These are phyloP conservation scores for Fusarium sp. DNA, from an alignment of 2,329 filamentous ascomycete genomes.

Conservation along the genomic window DNA sequence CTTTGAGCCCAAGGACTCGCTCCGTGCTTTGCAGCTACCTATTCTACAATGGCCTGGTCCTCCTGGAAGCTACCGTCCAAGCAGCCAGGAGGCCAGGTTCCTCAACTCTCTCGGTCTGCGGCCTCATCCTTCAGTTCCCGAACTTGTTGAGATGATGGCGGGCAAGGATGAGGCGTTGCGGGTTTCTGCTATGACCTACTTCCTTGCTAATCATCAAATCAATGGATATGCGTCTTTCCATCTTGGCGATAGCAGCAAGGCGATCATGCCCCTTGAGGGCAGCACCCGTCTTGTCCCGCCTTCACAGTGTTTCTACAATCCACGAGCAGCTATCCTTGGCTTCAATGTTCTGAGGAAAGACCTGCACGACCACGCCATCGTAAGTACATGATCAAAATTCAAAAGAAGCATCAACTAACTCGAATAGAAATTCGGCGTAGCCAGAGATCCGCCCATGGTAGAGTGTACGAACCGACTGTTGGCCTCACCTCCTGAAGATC, in stretches of 20 bases:
- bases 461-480: conserved; percentile 82
- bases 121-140: conserved; percentile 75
- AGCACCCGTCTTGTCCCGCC: conserved; percentile 77
- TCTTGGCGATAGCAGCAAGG: conserved; percentile 64
- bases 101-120: conserved; percentile 79
- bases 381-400: conserved; percentile 47
- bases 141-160: conserved; percentile 83
- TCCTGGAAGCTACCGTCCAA: conserved; percentile 71
- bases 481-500: conserved; percentile 76
- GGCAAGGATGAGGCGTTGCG: conserved; percentile 70
- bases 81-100: conserved; percentile 80
- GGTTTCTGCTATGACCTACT: conserved; percentile 81
- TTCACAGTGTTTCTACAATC: conserved; percentile 84
- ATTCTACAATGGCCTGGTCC: conserved; percentile 85
- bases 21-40: conserved; percentile 78
- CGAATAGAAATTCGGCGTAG: conserved; percentile 81
- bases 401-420: conserved; percentile 13
- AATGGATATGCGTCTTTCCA: conserved; percentile 80
- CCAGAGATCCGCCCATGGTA: conserved; percentile 81
- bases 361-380: conserved; percentile 79
- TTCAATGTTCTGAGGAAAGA: conserved; percentile 83
- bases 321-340: conserved; percentile 79
- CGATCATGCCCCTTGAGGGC: conserved; percentile 80
- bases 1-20: conserved; percentile 80
- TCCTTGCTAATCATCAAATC: conserved; percentile 80